Evolutionary conservation across 1,284 basidiomycete genomes (phyloP), one percentile per base, ranked within the genome.

Genomic region (Lignosus rhinocerotis): DNA sequence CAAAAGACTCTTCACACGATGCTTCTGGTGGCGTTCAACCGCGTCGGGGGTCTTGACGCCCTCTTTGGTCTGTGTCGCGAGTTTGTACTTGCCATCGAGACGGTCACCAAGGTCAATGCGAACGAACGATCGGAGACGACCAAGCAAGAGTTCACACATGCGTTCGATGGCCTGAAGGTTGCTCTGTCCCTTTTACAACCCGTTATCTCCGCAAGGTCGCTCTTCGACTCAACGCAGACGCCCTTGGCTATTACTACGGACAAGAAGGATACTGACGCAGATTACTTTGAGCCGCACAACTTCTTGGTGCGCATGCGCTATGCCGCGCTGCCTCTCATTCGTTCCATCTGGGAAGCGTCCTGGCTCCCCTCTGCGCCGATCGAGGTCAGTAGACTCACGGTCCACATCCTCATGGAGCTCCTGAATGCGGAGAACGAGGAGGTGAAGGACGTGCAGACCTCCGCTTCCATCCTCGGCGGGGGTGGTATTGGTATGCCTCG

Each of bases 201-300:
- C 8, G 79, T 98, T 48, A 82, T 93, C 31, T 88, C 90, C 1
- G 84, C 90, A 33, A 91, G 90, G 66, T 84, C 91, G 12, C 78
- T 97, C 25, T 81, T 94, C 56, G 95, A 98, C 60, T 92, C 93
- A 11, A 80, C 86, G 1, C 95, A 98, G 72, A 96, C 94, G 0
- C 72, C 80, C 2, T 76, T 91, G 19, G 80, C 93, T 19, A 74
- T 83, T 53, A 88, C 86, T n/a, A 82, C 85, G 9, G 91, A 92
- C 73, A 92, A 90, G 73, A 84, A 85, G 67, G 87, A 90, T 33
- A 86, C 83, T 0, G 88, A 93, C 62, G 73, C 78, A 5, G 86
- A 86, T 46, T 91, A 88, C 71, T 97, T 96, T 65, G 89, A 95
- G 67, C 84, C 93, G 0, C 86, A 90, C 70, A 88, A 91, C 68